A percentile compares a stretch with the other conserved stretches of the same genome.
These are phyloP conservation scores for Elongisporangium prolatum DNA, from an alignment of 352 stramenopile genomes.

Conservation along the genomic window DNA sequence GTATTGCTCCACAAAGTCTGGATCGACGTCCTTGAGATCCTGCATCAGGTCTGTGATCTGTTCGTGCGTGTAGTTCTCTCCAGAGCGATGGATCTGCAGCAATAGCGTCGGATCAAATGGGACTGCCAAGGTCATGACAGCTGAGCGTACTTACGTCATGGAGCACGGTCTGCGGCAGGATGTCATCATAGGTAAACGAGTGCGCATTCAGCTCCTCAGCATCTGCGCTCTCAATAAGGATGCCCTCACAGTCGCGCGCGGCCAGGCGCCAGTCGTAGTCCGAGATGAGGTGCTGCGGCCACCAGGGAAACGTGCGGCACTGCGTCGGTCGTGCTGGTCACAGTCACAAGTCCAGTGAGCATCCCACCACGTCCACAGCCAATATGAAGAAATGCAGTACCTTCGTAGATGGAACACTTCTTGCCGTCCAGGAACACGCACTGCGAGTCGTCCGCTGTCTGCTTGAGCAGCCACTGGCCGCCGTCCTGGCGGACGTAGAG, in stretches of 20 bases:
- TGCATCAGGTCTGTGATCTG: constrained; percentile 53
- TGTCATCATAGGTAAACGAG: constrained; percentile 31
- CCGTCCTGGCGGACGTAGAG: constrained; percentile 27
- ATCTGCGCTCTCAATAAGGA: constrained; percentile 11
- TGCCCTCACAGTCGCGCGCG: constrained; percentile 61
- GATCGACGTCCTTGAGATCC: constrained; percentile 57
- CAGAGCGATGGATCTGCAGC: constrained; percentile 59
- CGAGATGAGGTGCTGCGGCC: constrained; percentile 71
- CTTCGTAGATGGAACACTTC: constrained; percentile 66
- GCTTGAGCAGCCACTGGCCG: constrained; percentile 31
- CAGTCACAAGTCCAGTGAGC: background rate
- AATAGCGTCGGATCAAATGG: background rate
- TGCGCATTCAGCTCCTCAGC: background rate
- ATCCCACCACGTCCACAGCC: background rate
- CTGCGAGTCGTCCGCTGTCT: constrained; percentile 51
- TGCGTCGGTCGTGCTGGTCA: constrained; percentile 64
- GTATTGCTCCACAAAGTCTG: constrained; percentile 45
- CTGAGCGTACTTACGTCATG: constrained; percentile 43
- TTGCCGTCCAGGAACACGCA: constrained; percentile 63
- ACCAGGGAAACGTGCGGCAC: constrained; percentile 81
- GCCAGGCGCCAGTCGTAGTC: constrained; percentile 76
- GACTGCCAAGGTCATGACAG: background rate
- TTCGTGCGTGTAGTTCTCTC: constrained; percentile 71
- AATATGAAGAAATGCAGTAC: constrained; percentile 7
- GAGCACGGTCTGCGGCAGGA: constrained; percentile 55